A percentile compares a stretch with the other conserved stretches of the same genome.
phyloP scores from a whole-genome alignment of 2,329 filamentous ascomycete species.

The Stagonosporopsis tanaceti region DNA sequence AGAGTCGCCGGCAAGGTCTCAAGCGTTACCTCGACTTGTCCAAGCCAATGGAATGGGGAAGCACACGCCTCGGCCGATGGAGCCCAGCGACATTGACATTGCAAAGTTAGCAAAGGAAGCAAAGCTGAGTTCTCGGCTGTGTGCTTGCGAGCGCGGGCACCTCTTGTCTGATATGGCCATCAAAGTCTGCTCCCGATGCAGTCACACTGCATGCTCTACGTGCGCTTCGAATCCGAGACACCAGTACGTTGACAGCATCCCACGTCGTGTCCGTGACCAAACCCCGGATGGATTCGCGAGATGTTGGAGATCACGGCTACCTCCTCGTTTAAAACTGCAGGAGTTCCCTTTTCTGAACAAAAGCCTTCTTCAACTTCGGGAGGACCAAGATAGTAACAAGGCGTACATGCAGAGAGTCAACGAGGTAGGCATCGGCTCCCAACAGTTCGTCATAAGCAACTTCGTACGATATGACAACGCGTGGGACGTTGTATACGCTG shows the following conservation, averaged over 20 bases:
- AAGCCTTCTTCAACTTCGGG: not conserved
- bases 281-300: slow-evolving; percentile 55
- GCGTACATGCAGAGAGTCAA: slow-evolving; percentile 19
- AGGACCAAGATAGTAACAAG: not conserved
- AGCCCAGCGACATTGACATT: slow-evolving; percentile 20
- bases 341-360: slow-evolving; percentile 25
- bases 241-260: slow-evolving; percentile 43
- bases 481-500: slow-evolving; percentile 57
- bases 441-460: slow-evolving; percentile 25
- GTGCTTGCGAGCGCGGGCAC: slow-evolving; percentile 64
- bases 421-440: slow-evolving; percentile 16
- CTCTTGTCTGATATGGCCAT: slow-evolving; percentile 51
- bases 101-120: slow-evolving; percentile 33
- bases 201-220: slow-evolving; percentile 61
- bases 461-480: slow-evolving; percentile 37
- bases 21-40: not conserved
- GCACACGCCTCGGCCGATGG: not conserved
- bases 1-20: not conserved
- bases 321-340: slow-evolving; percentile 29
- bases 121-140: slow-evolving; percentile 56
- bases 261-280: slow-evolving; percentile 37
- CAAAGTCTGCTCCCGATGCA: slow-evolving; percentile 60
- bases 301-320: slow-evolving; percentile 46
- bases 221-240: slow-evolving; percentile 65
- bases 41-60: not conserved